Evolutionary conservation across 1,284 basidiomycete genomes (phyloP).

Genomic region (Ustilago crameri): DNA sequence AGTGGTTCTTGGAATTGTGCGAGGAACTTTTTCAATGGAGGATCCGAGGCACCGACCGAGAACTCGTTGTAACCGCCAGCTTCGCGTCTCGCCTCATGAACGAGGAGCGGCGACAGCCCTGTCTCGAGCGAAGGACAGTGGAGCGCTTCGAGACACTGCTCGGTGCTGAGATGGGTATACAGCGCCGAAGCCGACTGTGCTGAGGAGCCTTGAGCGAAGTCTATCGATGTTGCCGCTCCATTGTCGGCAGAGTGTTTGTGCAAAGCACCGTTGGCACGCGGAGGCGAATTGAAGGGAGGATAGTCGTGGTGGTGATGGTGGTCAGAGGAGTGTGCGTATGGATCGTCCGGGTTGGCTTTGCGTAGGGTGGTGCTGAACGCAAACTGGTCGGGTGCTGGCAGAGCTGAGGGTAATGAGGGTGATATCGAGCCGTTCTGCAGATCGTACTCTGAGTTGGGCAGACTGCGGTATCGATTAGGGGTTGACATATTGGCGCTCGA

Average conservation of each 20-base stretch:
- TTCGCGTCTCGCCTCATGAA: conserved; percentile 31
- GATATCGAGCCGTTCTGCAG: conserved; percentile 14
- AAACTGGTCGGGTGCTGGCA: conserved; percentile 36
- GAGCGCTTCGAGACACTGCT: conserved; percentile 42
- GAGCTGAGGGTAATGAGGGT: conserved; percentile 9
- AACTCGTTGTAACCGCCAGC: conserved; percentile 79
- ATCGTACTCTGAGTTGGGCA: conserved; percentile 36
- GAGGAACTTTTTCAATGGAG: conserved; percentile 84
- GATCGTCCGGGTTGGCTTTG: conserved; percentile 42
- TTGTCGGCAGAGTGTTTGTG: conserved; percentile 34
- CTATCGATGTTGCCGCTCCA: conserved; percentile 14
- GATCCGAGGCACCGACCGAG: conserved; percentile 83
- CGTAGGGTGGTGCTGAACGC: conserved; percentile 57
- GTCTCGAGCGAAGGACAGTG: conserved; percentile 47
- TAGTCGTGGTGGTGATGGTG: conserved; percentile 5
- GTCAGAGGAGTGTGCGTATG: conserved; percentile 7
- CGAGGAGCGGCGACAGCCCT: conserved; percentile 43
- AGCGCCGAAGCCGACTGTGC: conserved; percentile 34
- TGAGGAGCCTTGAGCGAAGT: conserved; percentile 7
- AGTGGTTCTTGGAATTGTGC: conserved; percentile 94
- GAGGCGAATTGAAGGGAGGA: conserved; percentile 33
- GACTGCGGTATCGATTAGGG: conserved; percentile 26
- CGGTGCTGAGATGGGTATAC: conserved; percentile 46
- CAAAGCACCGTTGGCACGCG: conserved; percentile 5
- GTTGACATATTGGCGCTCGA: conserved; percentile 23